phyloP scores from a whole-genome alignment of 1,284 basidiomycete species.

The Bjerkandera adusta region DNA sequence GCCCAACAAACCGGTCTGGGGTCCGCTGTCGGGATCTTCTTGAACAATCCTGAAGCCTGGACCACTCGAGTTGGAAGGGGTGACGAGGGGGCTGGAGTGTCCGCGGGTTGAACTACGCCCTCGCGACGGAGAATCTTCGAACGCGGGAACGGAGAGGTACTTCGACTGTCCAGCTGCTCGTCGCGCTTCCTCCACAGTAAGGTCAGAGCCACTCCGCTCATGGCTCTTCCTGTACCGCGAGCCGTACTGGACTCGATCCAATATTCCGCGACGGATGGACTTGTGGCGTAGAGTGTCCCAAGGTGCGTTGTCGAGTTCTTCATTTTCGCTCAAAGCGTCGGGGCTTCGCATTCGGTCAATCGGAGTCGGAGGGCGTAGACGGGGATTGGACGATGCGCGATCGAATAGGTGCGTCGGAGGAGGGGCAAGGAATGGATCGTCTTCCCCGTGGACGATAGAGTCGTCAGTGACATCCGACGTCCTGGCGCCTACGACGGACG shows the following conservation, averaged over 20 bases:
- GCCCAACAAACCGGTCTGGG: constrained; percentile 7
- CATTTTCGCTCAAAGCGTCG: constrained; percentile 21
- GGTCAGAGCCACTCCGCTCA: constrained; percentile 24
- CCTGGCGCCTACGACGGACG: constrained; percentile 4
- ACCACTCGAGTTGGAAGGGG: constrained; percentile 5
- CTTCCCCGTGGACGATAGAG: constrained; percentile 15
- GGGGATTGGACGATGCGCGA: constrained; percentile 3
- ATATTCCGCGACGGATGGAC: constrained; percentile 32
- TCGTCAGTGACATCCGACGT: constrained; percentile 1
- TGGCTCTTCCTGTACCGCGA: constrained; percentile 20
- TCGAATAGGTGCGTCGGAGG: constrained; percentile 6
- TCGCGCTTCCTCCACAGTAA: constrained; percentile 18
- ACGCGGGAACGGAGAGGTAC: constrained; percentile 1
- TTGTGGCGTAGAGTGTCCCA: constrained; percentile 29
- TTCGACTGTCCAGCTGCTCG: constrained; percentile 6
- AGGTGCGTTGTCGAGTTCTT: constrained; percentile 21
- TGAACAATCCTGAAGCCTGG: constrained; percentile 35
- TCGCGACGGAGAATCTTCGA: constrained; percentile 4
- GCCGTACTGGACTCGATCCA: constrained; percentile 29
- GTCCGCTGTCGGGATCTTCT: constrained; percentile 28
- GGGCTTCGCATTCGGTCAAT: constrained; percentile 15
- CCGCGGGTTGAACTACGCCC: not conserved
- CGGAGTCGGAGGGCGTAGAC: constrained; percentile 4
- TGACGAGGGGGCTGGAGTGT: not conserved
- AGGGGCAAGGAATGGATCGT: constrained; percentile 25